Base-by-base conservation (phyloP, 2,329 filamentous ascomycete species). In the Tolypocladium amazonense region DNA sequence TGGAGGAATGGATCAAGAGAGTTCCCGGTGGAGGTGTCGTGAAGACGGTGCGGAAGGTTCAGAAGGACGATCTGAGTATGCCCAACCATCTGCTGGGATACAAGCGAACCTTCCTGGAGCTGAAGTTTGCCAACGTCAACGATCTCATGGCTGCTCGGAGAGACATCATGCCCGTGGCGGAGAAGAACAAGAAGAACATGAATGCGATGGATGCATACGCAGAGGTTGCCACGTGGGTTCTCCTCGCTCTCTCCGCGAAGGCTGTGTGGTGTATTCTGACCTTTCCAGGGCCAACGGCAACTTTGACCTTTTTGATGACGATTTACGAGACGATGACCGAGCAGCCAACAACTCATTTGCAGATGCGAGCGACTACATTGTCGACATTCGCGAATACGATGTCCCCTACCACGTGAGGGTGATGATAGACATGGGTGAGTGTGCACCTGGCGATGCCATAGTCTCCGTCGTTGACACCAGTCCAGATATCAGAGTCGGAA, bases 391-490 rank as follows among this genome's bases (percentile, higher is more conserved):
- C 81, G 94, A 99, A 79, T 99, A 96, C 75, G 94, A 99, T 76
- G 95, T 99, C 69, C 95, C 94, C 65, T 99, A 99, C 79, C 94
- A 99, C 80, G 94, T 99, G 71, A 86, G 94, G 83, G 93, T 99
- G 77, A 90, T 95, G 76, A 99, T 99, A 77, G 94, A 99, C 77
- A 84, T 91, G 81, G 83, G 89, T 91, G 65, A 62, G 71, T 65
- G 6, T 7, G 39, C 20, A 15, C 35, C 45, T 37, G 27, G 18
- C n/a, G 33, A 8, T 47, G 15, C n/a, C 33, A 27, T 23, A 25
- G 9, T 9, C 8, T 23, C 33, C 12, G n/a, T 52, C 59, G 56
- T 70, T 72, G 59, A 72, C 69, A 39, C 3, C 8, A 8, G 43
- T 7, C 27, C 71, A 92, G 94, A 96, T 77, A 93, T 99, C 69